Base-by-base conservation (phyloP, 441 rosid species). In the Viola pubescens region DNA sequence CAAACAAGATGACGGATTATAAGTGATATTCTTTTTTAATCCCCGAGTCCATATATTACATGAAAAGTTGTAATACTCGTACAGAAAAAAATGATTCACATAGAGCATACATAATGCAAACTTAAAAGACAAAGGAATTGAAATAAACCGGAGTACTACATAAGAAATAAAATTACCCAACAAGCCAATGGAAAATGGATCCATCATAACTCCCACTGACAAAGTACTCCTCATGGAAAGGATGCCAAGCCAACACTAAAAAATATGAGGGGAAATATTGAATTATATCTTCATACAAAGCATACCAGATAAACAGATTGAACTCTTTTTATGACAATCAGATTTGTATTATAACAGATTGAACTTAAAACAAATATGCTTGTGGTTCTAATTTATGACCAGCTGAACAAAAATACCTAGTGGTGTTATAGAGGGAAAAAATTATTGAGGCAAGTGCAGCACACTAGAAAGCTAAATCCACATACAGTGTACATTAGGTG, bases 141-240 rank as follows among this genome's bases (percentile, higher is more conserved):
- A 26, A 26, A 26, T 7, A 41, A n/a, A 48, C 48, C 37, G n/a
- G 14, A 13, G 9, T 45, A 43, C 64, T 34, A 64, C 51, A 13
- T 47, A 56, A 50, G 38, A 52, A 49, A 7, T 63, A 57, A 62
- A 59, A 75, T 49, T 72, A 94, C 99, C 99, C 99, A 48, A 94
- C 97, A 77, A 83, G 68, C 97, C 99, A 94, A 69, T 94, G 97
- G 76, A 86, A 88, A 66, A 94, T 90, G 66, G 99, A 80, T 26
- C 99, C 99, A 9, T 90, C 97, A 69, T 63, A 73, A 71, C 99
- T 90, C 68, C 99, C 97, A 72, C 99, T 90, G 68, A 94, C 97
- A 69, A 90, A 94, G 79, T 86, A 88, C 71, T 94, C 99, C 77
- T 94, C 97, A 74, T 94, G 97, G 72, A 85, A 85, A 56, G 99